These are phyloP conservation scores for Solanum ossicruentum DNA, from an alignment of 257 asterid genomes.

Conservation along the genomic window DNA sequence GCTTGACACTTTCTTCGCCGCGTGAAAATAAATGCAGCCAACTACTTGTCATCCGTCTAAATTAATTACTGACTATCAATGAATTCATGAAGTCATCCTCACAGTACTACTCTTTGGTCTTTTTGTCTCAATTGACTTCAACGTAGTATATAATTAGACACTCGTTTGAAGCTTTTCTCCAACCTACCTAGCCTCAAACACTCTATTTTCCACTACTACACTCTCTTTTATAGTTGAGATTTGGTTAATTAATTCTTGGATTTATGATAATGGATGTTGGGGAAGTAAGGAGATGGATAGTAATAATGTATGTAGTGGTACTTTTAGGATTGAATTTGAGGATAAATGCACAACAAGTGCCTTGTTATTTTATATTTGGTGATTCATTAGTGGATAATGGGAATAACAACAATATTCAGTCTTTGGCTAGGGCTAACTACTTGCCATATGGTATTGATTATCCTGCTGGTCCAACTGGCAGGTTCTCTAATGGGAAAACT, in stretches of 20 bases:
- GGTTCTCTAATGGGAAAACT: conserved; percentile 61
- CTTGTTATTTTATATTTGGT: conserved; percentile 60
- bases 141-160: neutral
- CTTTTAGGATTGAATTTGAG: neutral
- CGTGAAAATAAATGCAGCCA: conserved; percentile 1
- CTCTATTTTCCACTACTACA: neutral
- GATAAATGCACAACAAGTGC: neutral
- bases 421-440: conserved; percentile 61
- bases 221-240: neutral
- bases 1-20: neutral
- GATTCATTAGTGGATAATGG: conserved; percentile 73
- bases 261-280: conserved; percentile 6
- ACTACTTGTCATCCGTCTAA: neutral
- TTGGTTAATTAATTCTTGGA: neutral
- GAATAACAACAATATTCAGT: conserved; percentile 45
- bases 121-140: neutral
- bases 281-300: conserved; percentile 9
- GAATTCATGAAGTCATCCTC: neutral
- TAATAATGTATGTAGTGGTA: conserved; percentile 1
- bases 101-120: neutral
- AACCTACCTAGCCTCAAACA: neutral
- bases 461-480: conserved; percentile 49
- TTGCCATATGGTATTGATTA: conserved; percentile 68
- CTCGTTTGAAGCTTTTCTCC: neutral
- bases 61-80: neutral